Evolutionary conservation across 139 green algal species (phyloP), one percentile per base, ranked within the genome.

Genomic region (Raphidocelis subcapitata): DNA sequence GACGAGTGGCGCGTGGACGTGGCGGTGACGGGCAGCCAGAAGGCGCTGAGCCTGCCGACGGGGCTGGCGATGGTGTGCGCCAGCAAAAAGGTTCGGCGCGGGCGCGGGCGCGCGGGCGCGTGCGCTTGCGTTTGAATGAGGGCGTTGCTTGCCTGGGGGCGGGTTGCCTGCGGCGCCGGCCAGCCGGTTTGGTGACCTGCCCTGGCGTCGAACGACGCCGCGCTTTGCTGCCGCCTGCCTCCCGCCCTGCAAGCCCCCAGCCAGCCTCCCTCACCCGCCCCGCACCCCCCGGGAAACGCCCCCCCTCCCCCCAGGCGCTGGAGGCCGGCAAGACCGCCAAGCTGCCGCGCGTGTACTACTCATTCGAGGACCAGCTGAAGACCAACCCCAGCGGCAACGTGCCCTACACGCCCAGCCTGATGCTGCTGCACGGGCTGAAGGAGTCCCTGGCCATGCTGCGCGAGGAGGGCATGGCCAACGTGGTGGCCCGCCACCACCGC

Each of bases 1-100:
- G 95, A 99, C 77, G 82, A 97, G 28, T 98, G 94, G 94, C 65
- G 89, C 21, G 95, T 99, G 28, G 95, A 99, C 81, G 87, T 98
- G 49, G 95, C 94, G 23, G 89, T 99, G 28, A 99, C 95, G 20
- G 94, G 94, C 35, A 94, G 82, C 10, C 95, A 99, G 82, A 99
- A 99, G 83, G 95, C 95, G 36, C 87, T 99, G 47, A 97, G 88
- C 28, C 78, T 99, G 81, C 95, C 95, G 33, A 99, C 95, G 0
- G 95, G 95, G 61, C 84, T 99, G 12, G 92, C 77, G 5, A 82
- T 98, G 44, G 85, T 98, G 29, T 94, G 87, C 54, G 92, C 85
- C 0, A 90, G 80, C 1, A 69, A 86, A n/a, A 97, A 96, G 84
- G 92, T 91, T 49, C 1, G 57, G 2, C 36, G 8, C 18, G 5